Conservation (phyloP, 257 asterid species). For the Rehmannia glutinosa region DNA sequence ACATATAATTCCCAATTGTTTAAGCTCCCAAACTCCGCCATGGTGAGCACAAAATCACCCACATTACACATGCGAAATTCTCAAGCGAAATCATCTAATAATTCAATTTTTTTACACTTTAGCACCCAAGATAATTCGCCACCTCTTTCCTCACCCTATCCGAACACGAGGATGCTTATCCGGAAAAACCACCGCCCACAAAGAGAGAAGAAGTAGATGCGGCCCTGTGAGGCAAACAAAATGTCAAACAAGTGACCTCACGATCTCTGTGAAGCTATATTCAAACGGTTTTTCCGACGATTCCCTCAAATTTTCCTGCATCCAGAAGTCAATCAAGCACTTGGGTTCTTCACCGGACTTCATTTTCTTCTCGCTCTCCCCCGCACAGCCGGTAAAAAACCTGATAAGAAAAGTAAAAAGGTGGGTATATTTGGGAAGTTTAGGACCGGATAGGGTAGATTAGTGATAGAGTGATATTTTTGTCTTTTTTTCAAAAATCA, state of each 20-base stretch:
- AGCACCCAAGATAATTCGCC: slow-evolving; percentile 35
- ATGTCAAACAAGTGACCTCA: slow-evolving; percentile 63
- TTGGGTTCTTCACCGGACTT: slow-evolving; percentile 42
- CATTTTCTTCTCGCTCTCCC: slow-evolving; percentile 48
- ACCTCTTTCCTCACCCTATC: slow-evolving; percentile 47
- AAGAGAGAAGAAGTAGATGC: slow-evolving; percentile 62
- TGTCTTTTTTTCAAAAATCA: no score
- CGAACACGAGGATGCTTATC: slow-evolving; percentile 46
- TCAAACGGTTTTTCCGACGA: slow-evolving; percentile 18
- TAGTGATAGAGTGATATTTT: no score
- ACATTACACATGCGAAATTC: no score
- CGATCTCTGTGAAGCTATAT: slow-evolving; percentile 34
- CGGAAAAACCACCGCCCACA: slow-evolving; percentile 52
- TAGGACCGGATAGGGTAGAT: no score
- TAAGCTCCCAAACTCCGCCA: no score
- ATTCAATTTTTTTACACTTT: no score
- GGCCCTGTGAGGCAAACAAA: slow-evolving; percentile 66
- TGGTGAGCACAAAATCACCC: no score
- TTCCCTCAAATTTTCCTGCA: slow-evolving; percentile 45
- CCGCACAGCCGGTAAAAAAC: slow-evolving; percentile 42
- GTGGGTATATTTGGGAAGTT: no score
- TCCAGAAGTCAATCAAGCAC: slow-evolving; percentile 68
- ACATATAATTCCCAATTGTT: no score
- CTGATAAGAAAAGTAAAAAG: no score
- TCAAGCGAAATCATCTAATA: no score